phyloP scores from a whole-genome alignment of 371 early-diverging fungal genomes.

The Apophysomyces variabilis region DNA sequence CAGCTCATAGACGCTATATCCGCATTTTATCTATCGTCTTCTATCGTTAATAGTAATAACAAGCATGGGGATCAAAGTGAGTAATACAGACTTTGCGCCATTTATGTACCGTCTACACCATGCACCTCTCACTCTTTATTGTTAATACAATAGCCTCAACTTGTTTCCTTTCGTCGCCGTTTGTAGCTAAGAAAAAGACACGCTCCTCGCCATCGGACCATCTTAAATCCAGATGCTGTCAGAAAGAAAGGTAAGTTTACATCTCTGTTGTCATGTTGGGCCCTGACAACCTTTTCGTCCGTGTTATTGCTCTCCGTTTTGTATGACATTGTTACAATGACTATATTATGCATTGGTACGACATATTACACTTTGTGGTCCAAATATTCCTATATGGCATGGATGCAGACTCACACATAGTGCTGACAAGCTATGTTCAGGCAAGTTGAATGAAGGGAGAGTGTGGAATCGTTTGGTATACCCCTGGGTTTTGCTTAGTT shows the following conservation, averaged over 20 bases:
- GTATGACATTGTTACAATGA: too few relatives aligned
- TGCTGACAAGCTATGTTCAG: not conserved
- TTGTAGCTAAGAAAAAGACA: not conserved
- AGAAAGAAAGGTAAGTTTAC: not conserved
- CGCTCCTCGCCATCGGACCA: not conserved
- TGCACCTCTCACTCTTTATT: too few relatives aligned
- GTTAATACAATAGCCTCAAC: not conserved
- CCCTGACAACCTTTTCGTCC: not conserved
- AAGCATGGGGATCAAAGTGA: slow-evolving; percentile 1
- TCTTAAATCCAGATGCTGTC: not conserved
- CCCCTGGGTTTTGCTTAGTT: slow-evolving; percentile 5
- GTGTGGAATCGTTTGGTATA: not conserved
- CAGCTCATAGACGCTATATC: slow-evolving; percentile 22
- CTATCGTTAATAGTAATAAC: slow-evolving; percentile 13
- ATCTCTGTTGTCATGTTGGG: not conserved
- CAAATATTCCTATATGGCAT: not conserved
- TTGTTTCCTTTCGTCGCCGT: not conserved
- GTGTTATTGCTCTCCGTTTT: not conserved
- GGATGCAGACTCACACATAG: not conserved
- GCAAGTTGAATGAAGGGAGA: slow-evolving; percentile 5
- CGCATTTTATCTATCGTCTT: slow-evolving; percentile 18
- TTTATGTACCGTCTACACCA: too few relatives aligned
- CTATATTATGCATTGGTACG: not conserved
- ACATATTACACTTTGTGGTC: not conserved
- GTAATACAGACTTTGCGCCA: not conserved